Base-by-base conservation (phyloP, 2,329 filamentous ascomycete genomes). In the Fusarium agapanthi region DNA sequence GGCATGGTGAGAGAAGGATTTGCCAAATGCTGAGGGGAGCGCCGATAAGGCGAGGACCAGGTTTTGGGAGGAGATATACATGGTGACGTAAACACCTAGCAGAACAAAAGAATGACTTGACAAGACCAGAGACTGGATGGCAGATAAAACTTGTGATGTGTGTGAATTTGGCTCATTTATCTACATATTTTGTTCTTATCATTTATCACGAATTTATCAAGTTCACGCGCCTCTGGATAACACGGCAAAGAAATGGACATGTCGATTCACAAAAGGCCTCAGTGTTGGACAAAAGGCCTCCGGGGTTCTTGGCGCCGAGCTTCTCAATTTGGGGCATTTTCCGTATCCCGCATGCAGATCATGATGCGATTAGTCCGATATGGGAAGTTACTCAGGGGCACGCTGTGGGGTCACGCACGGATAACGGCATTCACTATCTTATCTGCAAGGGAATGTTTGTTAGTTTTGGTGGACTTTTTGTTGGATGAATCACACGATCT, bases 1-100 rank as follows among this genome's bases (percentile, higher is more conserved):
- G 4, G 53, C 32, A 12, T 70, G 67, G 34, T 70, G 67, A 10
- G 67, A 70, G 26, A 69, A 70, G 3, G 66, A 65, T 13, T 70
- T 70, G 32, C 53, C 53, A 20, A 55, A 47, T 2, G 66, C 26
- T 34, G 37, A 20, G 7, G 67, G 67, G 7, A 70, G 47, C 7
- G 60, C 54, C 5, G 65, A 58, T 10, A 70, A 37, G 37, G 65
- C 67, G 43, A 69, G 38, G 2, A 70, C 41, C 1, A 70, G 38
- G 12, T 41, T 47, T 11, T 50, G 58, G 15, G 66, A 65, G 7
- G 67, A 65, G 37, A 70, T 50, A 40, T 70, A 34, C 67, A 70
- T 70, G 37, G 15, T 38, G 37, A 43, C n/a, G 41, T 32, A 32
- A 13, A 14, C 30, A 57, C 28, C 14, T 24, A 47, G 20, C 28